Evolutionary conservation across 2,329 filamentous ascomycete species (phyloP).

Genomic region (Zymoseptoria brevis): DNA sequence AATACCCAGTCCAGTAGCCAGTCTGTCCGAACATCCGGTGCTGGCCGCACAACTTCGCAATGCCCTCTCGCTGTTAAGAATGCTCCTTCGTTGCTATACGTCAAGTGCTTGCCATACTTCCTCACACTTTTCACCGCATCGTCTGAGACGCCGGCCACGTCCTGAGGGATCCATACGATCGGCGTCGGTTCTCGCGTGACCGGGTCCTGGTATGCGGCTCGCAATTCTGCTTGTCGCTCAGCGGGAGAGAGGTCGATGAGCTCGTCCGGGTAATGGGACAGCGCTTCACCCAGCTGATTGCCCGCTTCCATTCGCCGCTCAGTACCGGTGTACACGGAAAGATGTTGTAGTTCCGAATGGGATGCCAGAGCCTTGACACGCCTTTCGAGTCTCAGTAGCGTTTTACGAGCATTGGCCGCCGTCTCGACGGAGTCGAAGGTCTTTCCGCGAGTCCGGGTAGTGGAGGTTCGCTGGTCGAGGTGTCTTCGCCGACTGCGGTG

Average conservation of each 20-base stretch:
- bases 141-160: constrained; percentile 78
- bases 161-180: constrained; percentile 82
- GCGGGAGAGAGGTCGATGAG: constrained; percentile 85
- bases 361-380: neutral
- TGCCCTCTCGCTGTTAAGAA: constrained; percentile 4
- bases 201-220: constrained; percentile 79
- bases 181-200: constrained; percentile 74
- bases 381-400: neutral
- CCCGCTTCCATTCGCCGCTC: constrained; percentile 47
- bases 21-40: constrained; percentile 5
- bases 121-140: constrained; percentile 75
- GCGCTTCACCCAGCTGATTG: constrained; percentile 57
- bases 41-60: constrained; percentile 5
- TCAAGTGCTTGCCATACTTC: constrained; percentile 24
- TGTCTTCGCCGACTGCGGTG: neutral
- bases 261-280: constrained; percentile 77
- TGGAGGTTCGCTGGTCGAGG: neutral
- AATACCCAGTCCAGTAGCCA: constrained; percentile 7
- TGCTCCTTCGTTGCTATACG: constrained; percentile 6
- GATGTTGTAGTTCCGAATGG: constrained; percentile 34
- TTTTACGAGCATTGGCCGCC: neutral
- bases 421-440: neutral
- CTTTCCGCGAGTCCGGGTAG: neutral
- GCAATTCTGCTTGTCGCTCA: constrained; percentile 73
- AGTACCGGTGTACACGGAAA: neutral